These are phyloP conservation scores for Lactifluus rugatus DNA, from an alignment of 768 basidiomycete genomes.

Conservation along the genomic window DNA sequence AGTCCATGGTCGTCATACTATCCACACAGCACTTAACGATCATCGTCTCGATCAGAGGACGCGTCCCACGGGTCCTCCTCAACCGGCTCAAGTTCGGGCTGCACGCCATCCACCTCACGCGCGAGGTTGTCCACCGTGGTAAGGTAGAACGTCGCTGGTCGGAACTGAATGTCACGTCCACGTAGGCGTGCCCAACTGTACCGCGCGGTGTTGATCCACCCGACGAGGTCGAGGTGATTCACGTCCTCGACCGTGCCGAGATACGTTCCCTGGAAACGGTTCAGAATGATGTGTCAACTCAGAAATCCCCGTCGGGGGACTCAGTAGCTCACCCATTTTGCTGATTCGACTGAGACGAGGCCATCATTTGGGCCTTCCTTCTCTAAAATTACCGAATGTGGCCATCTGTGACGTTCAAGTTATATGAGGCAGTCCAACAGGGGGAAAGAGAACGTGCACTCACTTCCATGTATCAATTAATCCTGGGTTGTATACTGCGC, in stretches of 20 bases:
- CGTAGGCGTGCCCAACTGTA: conserved; percentile 86
- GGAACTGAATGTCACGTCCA: conserved; percentile 85
- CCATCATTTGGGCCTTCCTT: conserved; percentile 96
- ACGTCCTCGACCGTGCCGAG: conserved; percentile 86
- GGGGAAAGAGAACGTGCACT: conserved; percentile 18
- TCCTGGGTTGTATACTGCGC: conserved; percentile 82
- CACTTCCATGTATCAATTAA: conserved; percentile 83
- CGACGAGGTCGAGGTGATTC: conserved; percentile 87
- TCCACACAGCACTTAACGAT: not conserved
- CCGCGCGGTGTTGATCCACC: conserved; percentile 85
- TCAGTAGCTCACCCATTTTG: conserved; percentile 62
- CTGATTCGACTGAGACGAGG: conserved; percentile 80
- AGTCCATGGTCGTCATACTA: too few relatives aligned
- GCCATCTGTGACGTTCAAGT: conserved; percentile 7
- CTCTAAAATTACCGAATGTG: conserved; percentile 47
- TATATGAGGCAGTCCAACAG: not conserved
- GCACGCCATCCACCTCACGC: conserved; percentile 58
- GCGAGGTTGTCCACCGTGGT: conserved; percentile 74
- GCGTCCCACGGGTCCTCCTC: conserved; percentile 21
- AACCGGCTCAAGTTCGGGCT: conserved; percentile 4
- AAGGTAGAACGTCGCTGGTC: conserved; percentile 85
- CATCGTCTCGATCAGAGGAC: conserved; percentile 15
- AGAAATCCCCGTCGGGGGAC: not conserved
- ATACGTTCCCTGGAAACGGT: conserved; percentile 65
- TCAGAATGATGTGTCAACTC: not conserved